Evolutionary conservation across 2,329 filamentous ascomycete species (phyloP).

Genomic region (Colletotrichum tamarilloi): DNA sequence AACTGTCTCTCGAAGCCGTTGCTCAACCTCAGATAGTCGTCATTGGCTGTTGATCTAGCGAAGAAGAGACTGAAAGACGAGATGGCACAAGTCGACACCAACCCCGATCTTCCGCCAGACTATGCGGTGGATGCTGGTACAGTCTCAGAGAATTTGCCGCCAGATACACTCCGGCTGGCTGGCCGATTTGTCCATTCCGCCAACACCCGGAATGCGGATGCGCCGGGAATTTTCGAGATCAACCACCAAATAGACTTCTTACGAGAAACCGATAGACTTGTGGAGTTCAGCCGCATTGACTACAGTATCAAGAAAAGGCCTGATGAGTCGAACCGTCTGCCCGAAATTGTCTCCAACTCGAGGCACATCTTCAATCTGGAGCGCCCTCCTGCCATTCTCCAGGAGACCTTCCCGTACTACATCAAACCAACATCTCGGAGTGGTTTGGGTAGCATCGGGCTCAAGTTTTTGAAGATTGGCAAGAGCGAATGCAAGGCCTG

Average conservation of each 20-base stretch:
- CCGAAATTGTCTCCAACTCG: constrained; percentile 42
- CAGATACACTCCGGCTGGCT: constrained; percentile 46
- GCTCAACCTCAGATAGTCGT: no score
- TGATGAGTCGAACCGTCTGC: constrained; percentile 18
- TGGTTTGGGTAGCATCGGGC: constrained; percentile 6
- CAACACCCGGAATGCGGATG: constrained; percentile 39
- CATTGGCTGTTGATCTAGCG: no score
- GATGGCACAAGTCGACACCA: constrained; percentile 7
- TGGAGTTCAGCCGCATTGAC: constrained; percentile 47
- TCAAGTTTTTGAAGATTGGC: constrained; percentile 11
- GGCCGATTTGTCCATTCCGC: constrained; percentile 47
- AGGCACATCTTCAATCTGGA: constrained; percentile 49
- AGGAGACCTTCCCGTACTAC: constrained; percentile 46
- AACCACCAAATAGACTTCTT: constrained; percentile 48
- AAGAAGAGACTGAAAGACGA: background rate
- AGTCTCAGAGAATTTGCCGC: constrained; percentile 39
- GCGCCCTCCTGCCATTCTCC: constrained; percentile 43
- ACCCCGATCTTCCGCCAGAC: constrained; percentile 12
- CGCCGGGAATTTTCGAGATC: constrained; percentile 49
- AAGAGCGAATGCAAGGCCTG: constrained; percentile 36
- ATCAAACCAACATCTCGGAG: constrained; percentile 26
- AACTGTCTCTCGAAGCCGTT: no score
- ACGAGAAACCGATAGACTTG: constrained; percentile 44
- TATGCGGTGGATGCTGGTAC: constrained; percentile 13
- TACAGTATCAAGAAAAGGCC: constrained; percentile 38